Conservation (phyloP, 768 basidiomycete genomes). For the Hydnomerulius pinastri region DNA sequence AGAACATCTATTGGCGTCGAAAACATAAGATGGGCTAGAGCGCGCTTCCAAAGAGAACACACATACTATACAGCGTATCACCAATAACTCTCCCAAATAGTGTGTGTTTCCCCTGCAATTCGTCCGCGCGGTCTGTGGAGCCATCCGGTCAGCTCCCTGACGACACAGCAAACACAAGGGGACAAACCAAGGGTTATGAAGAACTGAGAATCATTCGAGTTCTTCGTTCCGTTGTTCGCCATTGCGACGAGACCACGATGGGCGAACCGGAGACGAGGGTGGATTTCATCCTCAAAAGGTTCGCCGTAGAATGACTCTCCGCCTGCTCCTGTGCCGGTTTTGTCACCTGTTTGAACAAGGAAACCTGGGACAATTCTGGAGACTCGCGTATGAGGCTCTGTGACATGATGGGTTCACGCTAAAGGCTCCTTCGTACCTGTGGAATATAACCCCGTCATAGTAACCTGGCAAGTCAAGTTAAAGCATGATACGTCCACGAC, state of each 20-base stretch:
- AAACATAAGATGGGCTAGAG: neutral
- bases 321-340: slow-evolving; percentile 85
- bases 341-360: slow-evolving; percentile 94
- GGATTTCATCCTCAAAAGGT: slow-evolving; percentile 92
- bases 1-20: slow-evolving; percentile 67
- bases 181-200: slow-evolving; percentile 84
- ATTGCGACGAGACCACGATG: slow-evolving; percentile 93
- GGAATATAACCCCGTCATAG: slow-evolving; percentile 95
- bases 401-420: neutral
- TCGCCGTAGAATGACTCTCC: slow-evolving; percentile 98
- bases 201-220: slow-evolving; percentile 94
- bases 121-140: slow-evolving; percentile 78
- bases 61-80: slow-evolving; percentile 87
- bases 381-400: neutral
- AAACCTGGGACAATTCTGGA: slow-evolving; percentile 84
- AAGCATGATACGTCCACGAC: slow-evolving; percentile 13
- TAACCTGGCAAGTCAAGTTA: slow-evolving; percentile 74
- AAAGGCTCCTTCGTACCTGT: slow-evolving; percentile 58
- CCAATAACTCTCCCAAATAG: slow-evolving; percentile 89
- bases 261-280: slow-evolving; percentile 84
- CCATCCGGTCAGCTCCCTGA: neutral
- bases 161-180: neutral
- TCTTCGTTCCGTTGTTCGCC: slow-evolving; percentile 87
- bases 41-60: neutral
- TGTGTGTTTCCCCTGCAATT: slow-evolving; percentile 92